A percentile compares a stretch with the other conserved stretches of the same genome.
phyloP scores from a whole-genome alignment of 2,329 filamentous ascomycete species.

The Seiridium unicorne region DNA sequence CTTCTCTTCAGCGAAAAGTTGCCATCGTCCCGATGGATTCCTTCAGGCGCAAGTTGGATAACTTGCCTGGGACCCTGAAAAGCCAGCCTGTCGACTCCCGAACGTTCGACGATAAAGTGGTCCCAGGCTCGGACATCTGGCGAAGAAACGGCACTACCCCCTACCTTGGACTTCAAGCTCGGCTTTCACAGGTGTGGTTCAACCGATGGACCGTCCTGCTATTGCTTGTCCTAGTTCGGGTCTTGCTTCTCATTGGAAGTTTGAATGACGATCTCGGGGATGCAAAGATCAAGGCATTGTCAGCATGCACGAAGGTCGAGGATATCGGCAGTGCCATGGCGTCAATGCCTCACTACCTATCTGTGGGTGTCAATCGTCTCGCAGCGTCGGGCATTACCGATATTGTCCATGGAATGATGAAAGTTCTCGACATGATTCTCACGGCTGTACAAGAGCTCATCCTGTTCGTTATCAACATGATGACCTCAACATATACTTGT shows the following conservation, averaged over 20 bases:
- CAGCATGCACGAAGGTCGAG: conserved; percentile 89
- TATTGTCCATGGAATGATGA: conserved; percentile 76
- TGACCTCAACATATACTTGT: conserved; percentile 87
- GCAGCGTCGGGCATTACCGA: conserved; percentile 78
- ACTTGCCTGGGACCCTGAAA: neutral
- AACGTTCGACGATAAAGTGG: neutral
- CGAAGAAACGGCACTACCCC: conserved; percentile 55
- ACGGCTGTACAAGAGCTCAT: conserved; percentile 85
- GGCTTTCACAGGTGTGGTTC: conserved; percentile 94
- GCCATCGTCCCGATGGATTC: neutral
- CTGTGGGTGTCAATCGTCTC: conserved; percentile 82
- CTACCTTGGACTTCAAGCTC: conserved; percentile 85
- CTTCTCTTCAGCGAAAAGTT: neutral
- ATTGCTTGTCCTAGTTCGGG: conserved; percentile 77
- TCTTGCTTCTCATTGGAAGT: conserved; percentile 71
- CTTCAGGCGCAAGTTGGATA: neutral
- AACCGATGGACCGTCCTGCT: conserved; percentile 95
- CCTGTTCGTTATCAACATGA: conserved; percentile 87
- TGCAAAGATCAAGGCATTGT: conserved; percentile 78
- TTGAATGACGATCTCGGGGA: conserved; percentile 73
- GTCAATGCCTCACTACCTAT: conserved; percentile 96
- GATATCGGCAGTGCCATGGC: conserved; percentile 93
- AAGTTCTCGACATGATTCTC: conserved; percentile 74
- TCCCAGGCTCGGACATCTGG: neutral
- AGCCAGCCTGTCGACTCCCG: neutral